Percentiles rank a stretch among this genome's conserved stretches.
phyloP scores from a whole-genome alignment of 495 filamentous ascomycete genomes.

The Aspergillus olivimuriae region DNA sequence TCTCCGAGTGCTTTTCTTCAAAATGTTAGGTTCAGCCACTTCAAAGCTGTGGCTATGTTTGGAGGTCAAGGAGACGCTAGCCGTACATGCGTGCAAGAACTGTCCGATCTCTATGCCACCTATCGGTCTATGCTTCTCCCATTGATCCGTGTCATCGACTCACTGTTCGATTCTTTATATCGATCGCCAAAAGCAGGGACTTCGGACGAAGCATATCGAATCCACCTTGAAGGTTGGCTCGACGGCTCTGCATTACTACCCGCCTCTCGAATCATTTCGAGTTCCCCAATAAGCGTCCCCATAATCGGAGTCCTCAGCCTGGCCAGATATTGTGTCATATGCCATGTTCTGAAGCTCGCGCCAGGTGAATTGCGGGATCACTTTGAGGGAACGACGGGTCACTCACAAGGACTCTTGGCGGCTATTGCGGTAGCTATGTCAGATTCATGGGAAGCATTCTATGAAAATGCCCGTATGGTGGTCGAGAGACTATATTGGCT shows the following conservation, averaged over 20 bases:
- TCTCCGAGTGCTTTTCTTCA: conserved; percentile 9
- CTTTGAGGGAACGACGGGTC: conserved; percentile 22
- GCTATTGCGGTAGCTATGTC: conserved; percentile 21
- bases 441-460: conserved; percentile 24
- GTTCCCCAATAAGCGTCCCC: conserved; percentile 28
- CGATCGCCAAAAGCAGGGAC: conserved; percentile 1
- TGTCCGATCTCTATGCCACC: conserved; percentile 14
- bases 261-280: conserved; percentile 12
- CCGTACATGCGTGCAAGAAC: conserved; percentile 15
- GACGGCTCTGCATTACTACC: conserved; percentile 9
- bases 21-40: conserved; percentile 9
- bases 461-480: conserved; percentile 3
- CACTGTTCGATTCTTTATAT: conserved; percentile 13
- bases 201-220: conserved; percentile 6
- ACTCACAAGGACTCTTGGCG: conserved; percentile 26
- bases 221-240: conserved; percentile 22
- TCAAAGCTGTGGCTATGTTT: conserved; percentile 19
- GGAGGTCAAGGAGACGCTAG: conserved; percentile 21
- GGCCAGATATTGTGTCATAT: conserved; percentile 21
- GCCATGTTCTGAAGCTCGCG: conserved; percentile 16
- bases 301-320: conserved; percentile 23
- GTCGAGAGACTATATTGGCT: conserved; percentile 14
- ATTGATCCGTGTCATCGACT: conserved; percentile 9
- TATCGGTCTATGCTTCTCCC: conserved; percentile 14
- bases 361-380: conserved; percentile 21